Evolutionary conservation across 805 yeast species (phyloP), one percentile per base, ranked within the genome.

Genomic region (Nakazawaea ishiwadae): DNA sequence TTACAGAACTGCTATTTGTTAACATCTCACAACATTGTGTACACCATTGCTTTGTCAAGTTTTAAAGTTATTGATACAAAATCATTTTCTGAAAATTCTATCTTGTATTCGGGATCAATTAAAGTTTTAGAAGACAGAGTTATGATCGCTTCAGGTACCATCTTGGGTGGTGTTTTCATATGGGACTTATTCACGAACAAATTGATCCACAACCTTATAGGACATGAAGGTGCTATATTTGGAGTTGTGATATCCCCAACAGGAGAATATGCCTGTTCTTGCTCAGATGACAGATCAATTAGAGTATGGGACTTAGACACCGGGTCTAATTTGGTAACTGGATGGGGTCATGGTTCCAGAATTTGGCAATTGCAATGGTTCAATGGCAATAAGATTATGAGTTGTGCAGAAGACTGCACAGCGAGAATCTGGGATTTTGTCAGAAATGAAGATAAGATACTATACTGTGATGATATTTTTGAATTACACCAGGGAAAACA

Each of bases 311-410:
- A 77, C 51, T 63, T 82, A 46, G 52, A 53, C 5, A 54, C 74
- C 1, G 91, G 95, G 1, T 51, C 62, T 9, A 60, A 79, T 26
- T 50, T 84, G 30, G 84, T 91, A 1, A 75, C 80, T 20, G 97
- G 96, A 0, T 93, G 97, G 97, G 99, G 98, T 11, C 99, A 93
- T 56, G 81, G 84, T 1, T 91, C 98, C 0, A 75, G 99, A 55
- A 90, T 93, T 31, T 93, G 99, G 99, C 73, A 75, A 32, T 64
- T 91, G 34, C 69, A 69, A 37, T 86, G 87, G 54, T 73, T 66
- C 44, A 43, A 44, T 4, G 30, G 38, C 15, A 48, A 47, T 4
- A 49, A 54, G 49, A 51, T 81, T 1, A 65, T 87, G 12, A 79
- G 95, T 58, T 78, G 81, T 19, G 81, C 95, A 5, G 99, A 93